Evolutionary conservation across 2,329 filamentous ascomycete genomes (phyloP).

Genomic region (Venturia oleaginea): DNA sequence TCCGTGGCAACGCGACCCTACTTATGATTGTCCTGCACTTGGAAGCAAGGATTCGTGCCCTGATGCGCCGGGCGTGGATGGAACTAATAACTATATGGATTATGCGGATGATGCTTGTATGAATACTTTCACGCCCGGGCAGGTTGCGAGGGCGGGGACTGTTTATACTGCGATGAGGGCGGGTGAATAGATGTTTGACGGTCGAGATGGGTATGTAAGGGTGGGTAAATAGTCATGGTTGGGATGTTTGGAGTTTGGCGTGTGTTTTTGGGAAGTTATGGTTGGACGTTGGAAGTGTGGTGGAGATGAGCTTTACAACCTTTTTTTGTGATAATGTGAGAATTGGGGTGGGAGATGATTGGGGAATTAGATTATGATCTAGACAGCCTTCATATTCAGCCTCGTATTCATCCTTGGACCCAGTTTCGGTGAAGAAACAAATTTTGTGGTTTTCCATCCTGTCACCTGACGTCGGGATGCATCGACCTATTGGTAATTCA

Average conservation of each 20-base stretch:
- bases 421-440: too few relatives aligned
- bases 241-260: too few relatives aligned
- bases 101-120: constrained; percentile 13
- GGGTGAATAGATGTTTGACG: constrained; percentile 4
- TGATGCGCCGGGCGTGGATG: constrained; percentile 12
- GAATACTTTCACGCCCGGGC: constrained; percentile 9
- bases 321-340: too few relatives aligned
- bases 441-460: background rate
- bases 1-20: constrained; percentile 33
- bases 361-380: too few relatives aligned
- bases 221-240: background rate
- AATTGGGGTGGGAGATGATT: too few relatives aligned
- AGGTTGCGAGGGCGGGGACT: constrained; percentile 10
- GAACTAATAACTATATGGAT: constrained; percentile 14
- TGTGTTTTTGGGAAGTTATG: too few relatives aligned
- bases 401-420: background rate
- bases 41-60: constrained; percentile 45
- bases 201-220: background rate
- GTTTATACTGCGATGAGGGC: constrained; percentile 7
- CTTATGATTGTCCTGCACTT: constrained; percentile 44
- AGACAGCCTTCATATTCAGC: too few relatives aligned
- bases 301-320: too few relatives aligned
- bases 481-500: background rate
- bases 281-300: too few relatives aligned
- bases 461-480: background rate